phyloP scores from a whole-genome alignment of 78 protist species.

The Chrysochromulina parva region DNA sequence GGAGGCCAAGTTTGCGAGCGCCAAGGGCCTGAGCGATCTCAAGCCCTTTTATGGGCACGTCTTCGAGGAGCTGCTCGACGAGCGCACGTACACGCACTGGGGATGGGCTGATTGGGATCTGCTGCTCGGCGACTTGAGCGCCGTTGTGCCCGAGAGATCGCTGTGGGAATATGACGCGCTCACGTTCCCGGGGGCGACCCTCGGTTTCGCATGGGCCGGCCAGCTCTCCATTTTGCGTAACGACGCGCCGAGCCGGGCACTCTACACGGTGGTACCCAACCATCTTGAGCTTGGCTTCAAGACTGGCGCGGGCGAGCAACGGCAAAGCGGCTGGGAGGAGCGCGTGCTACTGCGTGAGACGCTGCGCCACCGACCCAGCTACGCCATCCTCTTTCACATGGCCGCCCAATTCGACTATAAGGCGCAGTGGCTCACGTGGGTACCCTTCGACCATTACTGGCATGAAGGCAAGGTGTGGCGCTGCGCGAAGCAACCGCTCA shows the following conservation, averaged over 20 bases:
- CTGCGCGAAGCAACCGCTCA: background rate
- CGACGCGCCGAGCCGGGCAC: background rate
- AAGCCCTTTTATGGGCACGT: conserved; percentile 2
- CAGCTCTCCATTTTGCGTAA: background rate
- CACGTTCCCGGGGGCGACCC: conserved; percentile 13
- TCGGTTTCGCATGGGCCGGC: conserved; percentile 20
- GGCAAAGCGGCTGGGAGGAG: conserved; percentile 15
- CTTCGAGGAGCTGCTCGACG: background rate
- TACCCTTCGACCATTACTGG: conserved; percentile 6
- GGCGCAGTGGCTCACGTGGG: conserved; percentile 30
- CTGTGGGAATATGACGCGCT: background rate
- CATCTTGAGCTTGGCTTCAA: background rate
- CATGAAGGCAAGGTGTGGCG: background rate
- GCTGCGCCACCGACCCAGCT: background rate
- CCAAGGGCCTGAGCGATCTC: background rate
- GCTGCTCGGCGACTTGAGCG: background rate
- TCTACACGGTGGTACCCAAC: background rate
- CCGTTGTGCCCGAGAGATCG: background rate
- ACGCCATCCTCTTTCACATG: background rate
- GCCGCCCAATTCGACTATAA: background rate
- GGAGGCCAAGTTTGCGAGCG: background rate
- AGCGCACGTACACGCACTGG: background rate
- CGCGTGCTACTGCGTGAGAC: background rate
- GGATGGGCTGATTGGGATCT: conserved; percentile 14
- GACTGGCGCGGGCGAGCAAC: background rate